Evolutionary conservation across 148 eudicot genomes (phyloP), one percentile per base, ranked within the genome.

Genomic region (Salicornia ramosissima): DNA sequence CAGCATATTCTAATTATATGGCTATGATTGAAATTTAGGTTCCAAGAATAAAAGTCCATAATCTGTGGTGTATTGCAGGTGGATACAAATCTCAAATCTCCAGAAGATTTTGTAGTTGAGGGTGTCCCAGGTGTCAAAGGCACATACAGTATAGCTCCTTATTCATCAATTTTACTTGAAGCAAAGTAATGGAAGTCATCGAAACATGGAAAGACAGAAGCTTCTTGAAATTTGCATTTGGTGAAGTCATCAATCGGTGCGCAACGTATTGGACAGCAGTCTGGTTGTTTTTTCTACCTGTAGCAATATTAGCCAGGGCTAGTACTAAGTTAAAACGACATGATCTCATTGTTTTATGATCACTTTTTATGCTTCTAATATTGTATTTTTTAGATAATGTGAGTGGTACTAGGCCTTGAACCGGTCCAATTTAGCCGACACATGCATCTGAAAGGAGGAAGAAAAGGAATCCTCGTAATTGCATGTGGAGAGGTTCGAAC

Each of bases 51-150:
- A 14, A 6, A 47, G 40, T 31, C 26, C 29, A 60, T 64, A 15
- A n/a, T 13, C 26, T 30, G 2, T 30, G 31, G 10, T 40, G 1
- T 19, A 47, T 30, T 65, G 72, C 85, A 94, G 99, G 99, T 85
- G 18, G 99, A 94, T 75, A 94, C 99, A 65, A 91, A 89, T 80
- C 90, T 91, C 19, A 55, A 40, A 60, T 82, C 97, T 19, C 99
- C 99, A 0, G 74, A 85, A 40, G 97, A 94, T 76, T 73, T 94
- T 66, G 90, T 83, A 43, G 65, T 77, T 9, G 91, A 83, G 61
- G 99, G 99, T 19, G 86, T 89, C 22, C 80, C 86, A 3, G 93
- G 87, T 55, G 52, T 89, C 9, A 70, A 73, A 65, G 69, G 74
- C 40, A 67, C 85, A 2, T 94, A 91, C 74, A 81, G 75, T 59